Percentiles rank a stretch among this genome's conserved stretches.
Evolutionary conservation across 1,284 basidiomycete species (phyloP).

Genomic region (Neonothopanus nambi): DNA sequence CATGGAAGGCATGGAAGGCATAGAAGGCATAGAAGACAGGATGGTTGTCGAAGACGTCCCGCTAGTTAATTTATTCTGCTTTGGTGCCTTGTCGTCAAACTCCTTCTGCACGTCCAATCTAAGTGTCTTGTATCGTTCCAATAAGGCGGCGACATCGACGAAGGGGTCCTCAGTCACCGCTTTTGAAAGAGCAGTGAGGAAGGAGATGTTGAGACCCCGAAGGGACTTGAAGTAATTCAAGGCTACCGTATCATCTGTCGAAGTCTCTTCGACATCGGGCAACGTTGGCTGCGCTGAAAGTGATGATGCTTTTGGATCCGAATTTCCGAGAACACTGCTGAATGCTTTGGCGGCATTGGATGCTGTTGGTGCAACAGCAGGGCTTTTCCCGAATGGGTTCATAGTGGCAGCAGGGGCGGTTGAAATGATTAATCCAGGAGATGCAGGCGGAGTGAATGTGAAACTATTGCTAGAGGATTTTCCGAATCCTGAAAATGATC

Average conservation of each 20-base stretch:
- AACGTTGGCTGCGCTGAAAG: constrained; percentile 13
- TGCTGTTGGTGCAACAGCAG: constrained; percentile 32
- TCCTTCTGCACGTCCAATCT: constrained; percentile 60
- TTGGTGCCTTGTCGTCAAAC: constrained; percentile 44
- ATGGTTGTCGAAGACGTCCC: constrained; percentile 16
- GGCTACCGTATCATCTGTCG: constrained; percentile 26
- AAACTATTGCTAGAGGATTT: constrained; percentile 29
- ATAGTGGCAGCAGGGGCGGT: constrained; percentile 12
- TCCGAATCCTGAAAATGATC: constrained; percentile 52
- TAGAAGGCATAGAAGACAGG: constrained; percentile 25
- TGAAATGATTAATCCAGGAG: constrained; percentile 19
- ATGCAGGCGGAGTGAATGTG: constrained; percentile 30
- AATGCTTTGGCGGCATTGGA: constrained; percentile 44
- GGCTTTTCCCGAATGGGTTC: constrained; percentile 7
- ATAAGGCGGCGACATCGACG: constrained; percentile 58
- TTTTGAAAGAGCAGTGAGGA: constrained; percentile 62
- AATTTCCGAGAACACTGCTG: constrained; percentile 35
- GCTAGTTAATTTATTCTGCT: constrained; percentile 2
- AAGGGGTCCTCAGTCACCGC: constrained; percentile 77
- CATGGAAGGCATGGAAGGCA: constrained; percentile 42
- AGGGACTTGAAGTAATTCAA: constrained; percentile 70
- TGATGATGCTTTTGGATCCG: constrained; percentile 12
- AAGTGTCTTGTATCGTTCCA: constrained; percentile 67
- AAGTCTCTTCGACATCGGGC: constrained; percentile 8
- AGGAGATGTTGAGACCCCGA: constrained; percentile 78